A percentile compares a stretch with the other conserved stretches of the same genome.
These are phyloP conservation scores for Tuber magnatum DNA, from an alignment of 495 filamentous ascomycete species.

Conservation along the genomic window DNA sequence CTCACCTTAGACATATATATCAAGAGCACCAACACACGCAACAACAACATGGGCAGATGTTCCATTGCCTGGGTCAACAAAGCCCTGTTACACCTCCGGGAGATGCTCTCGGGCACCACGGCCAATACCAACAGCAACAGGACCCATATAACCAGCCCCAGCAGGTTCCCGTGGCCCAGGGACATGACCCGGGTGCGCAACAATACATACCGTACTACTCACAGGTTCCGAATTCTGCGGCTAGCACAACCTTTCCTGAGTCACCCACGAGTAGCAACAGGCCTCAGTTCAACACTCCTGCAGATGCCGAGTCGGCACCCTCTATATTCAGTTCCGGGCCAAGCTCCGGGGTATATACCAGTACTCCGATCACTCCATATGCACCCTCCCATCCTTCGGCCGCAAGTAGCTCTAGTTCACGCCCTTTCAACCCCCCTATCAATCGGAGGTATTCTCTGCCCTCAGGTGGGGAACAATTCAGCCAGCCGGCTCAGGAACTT, in stretches of 20 bases:
- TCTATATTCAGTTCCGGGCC: slow-evolving; percentile 29
- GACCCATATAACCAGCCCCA: slow-evolving; percentile 19
- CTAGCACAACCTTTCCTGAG: slow-evolving; percentile 16
- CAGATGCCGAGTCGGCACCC: slow-evolving; percentile 13
- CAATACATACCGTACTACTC: slow-evolving; percentile 29
- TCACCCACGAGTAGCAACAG: slow-evolving; percentile 18
- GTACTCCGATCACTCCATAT: slow-evolving; percentile 8
- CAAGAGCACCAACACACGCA: slow-evolving; percentile 20
- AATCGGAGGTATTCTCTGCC: slow-evolving; percentile 27
- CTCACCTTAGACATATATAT: slow-evolving; percentile 34
- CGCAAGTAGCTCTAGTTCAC: slow-evolving; percentile 10
- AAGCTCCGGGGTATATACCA: slow-evolving; percentile 7
- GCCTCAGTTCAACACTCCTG: slow-evolving; percentile 17
- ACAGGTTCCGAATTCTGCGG: slow-evolving; percentile 20
- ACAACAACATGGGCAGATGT: slow-evolving; percentile 13
- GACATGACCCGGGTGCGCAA: slow-evolving; percentile 19
- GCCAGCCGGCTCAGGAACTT: slow-evolving; percentile 21
- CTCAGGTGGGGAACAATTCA: slow-evolving; percentile 27
- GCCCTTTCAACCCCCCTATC: slow-evolving; percentile 32
- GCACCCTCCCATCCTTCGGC: slow-evolving; percentile 12
- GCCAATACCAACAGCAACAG: slow-evolving; percentile 21
- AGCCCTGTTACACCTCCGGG: slow-evolving; percentile 14
- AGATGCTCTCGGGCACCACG: slow-evolving; percentile 20
- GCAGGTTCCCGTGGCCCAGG: slow-evolving; percentile 13
- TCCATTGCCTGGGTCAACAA: slow-evolving; percentile 18